These are phyloP conservation scores for Licmophora abbreviata DNA, from an alignment of 108 stramenopile genomes.

Conservation along the genomic window DNA sequence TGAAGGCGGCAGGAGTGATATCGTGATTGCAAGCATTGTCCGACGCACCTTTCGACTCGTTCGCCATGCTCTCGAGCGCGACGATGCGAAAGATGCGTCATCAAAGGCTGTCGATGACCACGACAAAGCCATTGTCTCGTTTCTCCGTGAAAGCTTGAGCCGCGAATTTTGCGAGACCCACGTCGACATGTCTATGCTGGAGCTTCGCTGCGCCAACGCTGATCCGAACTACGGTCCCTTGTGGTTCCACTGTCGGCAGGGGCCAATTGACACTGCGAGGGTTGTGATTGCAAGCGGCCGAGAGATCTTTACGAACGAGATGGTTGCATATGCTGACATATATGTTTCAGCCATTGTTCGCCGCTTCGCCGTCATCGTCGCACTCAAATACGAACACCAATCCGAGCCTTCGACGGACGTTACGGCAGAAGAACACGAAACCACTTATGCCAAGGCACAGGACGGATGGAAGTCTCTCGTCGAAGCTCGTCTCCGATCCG, in stretches of 20 bases:
- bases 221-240: constrained; percentile 96
- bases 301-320: constrained; percentile 36
- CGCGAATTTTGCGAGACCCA: constrained; percentile 23
- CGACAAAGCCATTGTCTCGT: constrained; percentile 5
- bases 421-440: constrained; percentile 11
- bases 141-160: constrained; percentile 19
- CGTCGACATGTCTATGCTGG: constrained; percentile 61
- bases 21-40: constrained; percentile 8
- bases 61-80: background rate
- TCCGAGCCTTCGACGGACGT: constrained; percentile 2
- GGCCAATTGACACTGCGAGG: constrained; percentile 78
- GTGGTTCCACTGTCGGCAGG: constrained; percentile 87
- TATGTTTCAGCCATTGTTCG: constrained; percentile 68
- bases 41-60: background rate
- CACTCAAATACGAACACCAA: constrained; percentile 17
- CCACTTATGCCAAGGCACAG: constrained; percentile 28
- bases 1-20: constrained; percentile 5
- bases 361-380: constrained; percentile 36
- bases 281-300: constrained; percentile 48
- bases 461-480: no score
- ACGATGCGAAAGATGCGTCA: background rate
- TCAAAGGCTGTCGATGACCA: constrained; percentile 19
- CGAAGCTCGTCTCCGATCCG: constrained; percentile 26
- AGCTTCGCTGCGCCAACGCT: constrained; percentile 85
- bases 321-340: constrained; percentile 39